Evolutionary conservation across 2,329 filamentous ascomycete species (phyloP).

Genomic region (Geoglossum cookeanum): DNA sequence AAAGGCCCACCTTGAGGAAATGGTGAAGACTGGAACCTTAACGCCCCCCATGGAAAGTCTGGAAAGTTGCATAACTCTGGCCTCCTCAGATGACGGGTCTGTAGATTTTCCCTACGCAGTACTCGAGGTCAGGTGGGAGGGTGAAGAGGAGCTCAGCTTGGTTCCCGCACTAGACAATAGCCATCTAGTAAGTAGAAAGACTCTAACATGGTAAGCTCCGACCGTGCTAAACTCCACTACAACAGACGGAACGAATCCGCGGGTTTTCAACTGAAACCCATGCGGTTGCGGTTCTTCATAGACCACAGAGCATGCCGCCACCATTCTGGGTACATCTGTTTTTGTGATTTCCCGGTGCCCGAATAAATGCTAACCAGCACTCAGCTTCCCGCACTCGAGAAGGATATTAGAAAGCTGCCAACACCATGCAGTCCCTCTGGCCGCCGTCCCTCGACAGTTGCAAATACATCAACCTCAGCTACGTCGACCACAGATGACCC

Average conservation of each 20-base stretch:
- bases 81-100: not conserved
- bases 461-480: constrained; percentile 12
- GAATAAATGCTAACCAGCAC: not conserved
- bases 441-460: not conserved
- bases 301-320: constrained; percentile 23
- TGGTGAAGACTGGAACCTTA: not conserved
- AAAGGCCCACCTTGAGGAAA: constrained; percentile 7
- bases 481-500: constrained; percentile 14
- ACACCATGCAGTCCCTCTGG: not conserved
- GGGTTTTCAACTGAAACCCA: constrained; percentile 35
- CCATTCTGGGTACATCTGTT: constrained; percentile 26
- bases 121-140: constrained; percentile 30
- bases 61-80: not conserved
- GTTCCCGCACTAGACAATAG: constrained; percentile 26
- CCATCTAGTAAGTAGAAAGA: constrained; percentile 22
- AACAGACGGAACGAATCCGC: constrained; percentile 28
- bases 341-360: not conserved
- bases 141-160: constrained; percentile 19
- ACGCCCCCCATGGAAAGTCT: constrained; percentile 3
- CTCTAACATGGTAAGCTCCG: not conserved
- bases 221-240: not conserved
- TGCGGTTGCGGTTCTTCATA: constrained; percentile 29
- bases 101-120: constrained; percentile 30
- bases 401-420: constrained; percentile 34
- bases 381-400: constrained; percentile 23